Evolutionary conservation across 805 yeast species (phyloP).

Genomic region (Citeromyces matritensis): DNA sequence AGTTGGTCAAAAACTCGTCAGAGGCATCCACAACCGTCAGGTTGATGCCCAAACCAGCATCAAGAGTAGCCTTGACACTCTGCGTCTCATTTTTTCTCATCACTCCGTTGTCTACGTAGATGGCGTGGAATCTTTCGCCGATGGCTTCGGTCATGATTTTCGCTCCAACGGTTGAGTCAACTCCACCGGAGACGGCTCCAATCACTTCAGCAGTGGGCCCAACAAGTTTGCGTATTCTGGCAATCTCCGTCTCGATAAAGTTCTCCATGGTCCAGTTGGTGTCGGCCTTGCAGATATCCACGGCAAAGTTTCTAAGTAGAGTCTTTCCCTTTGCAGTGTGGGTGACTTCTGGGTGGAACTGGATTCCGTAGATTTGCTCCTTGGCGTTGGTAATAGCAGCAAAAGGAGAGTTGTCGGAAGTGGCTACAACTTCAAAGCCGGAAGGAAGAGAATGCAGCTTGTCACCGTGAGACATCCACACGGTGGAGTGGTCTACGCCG

Average conservation of each 20-base stretch:
- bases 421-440: constrained; percentile 81
- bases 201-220: constrained; percentile 98
- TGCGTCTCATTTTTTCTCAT: constrained; percentile 90
- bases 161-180: constrained; percentile 98
- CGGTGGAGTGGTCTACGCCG: constrained; percentile 87
- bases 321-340: constrained; percentile 87
- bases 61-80: constrained; percentile 75
- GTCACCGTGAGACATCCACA: constrained; percentile 99
- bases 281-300: constrained; percentile 70
- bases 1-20: constrained; percentile 72
- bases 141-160: constrained; percentile 96
- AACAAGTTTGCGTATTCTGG: constrained; percentile 78
- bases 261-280: constrained; percentile 98
- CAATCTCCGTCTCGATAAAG: constrained; percentile 92
- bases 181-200: constrained; percentile 99
- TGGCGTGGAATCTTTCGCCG: constrained; percentile 97
- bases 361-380: constrained; percentile 80
- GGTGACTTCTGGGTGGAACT: constrained; percentile 98
- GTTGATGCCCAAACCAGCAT: constrained; percentile 89
- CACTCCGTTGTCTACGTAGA: constrained; percentile 95
- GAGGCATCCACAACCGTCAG: constrained; percentile 90
- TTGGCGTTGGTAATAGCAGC: constrained; percentile 78
- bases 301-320: constrained; percentile 84
- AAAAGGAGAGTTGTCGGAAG: constrained; percentile 87
- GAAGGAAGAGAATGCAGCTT: constrained; percentile 82